These are phyloP conservation scores for Babesia gibsoni DNA, from an alignment of 169 alveolate species.

Conservation along the genomic window DNA sequence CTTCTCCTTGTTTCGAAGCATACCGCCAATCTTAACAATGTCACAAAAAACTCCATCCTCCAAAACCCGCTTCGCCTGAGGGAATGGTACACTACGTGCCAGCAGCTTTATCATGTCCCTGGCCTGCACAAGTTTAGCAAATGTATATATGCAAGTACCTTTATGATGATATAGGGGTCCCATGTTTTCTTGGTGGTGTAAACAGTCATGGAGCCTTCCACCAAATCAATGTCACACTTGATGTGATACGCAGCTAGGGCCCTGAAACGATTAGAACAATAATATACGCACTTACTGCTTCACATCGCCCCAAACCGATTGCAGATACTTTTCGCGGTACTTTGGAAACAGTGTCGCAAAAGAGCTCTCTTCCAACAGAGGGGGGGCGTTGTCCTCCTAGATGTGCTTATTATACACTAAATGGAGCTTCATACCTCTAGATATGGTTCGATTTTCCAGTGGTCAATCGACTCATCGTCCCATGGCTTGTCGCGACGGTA, in stretches of 20 bases:
- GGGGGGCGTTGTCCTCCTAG: slow-evolving; percentile 81
- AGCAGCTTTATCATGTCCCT: slow-evolving; percentile 96
- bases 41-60: slow-evolving; percentile 93
- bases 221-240: slow-evolving; percentile 92
- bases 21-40: slow-evolving; percentile 95
- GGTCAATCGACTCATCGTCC: slow-evolving; percentile 98
- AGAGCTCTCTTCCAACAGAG: slow-evolving; percentile 93
- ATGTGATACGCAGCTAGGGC: slow-evolving; percentile 86
- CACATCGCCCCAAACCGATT: slow-evolving; percentile 95
- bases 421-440: slow-evolving; percentile 61
- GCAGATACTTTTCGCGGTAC: slow-evolving; percentile 96
- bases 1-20: slow-evolving; percentile 92
- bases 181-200: slow-evolving; percentile 95
- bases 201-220: slow-evolving; percentile 99
- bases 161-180: slow-evolving; percentile 97
- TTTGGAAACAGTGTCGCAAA: slow-evolving; percentile 97
- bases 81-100: slow-evolving; percentile 98
- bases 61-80: slow-evolving; percentile 94
- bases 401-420: slow-evolving; percentile 80
- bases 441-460: slow-evolving; percentile 95
- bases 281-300: slow-evolving; percentile 60
- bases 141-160: slow-evolving; percentile 52
- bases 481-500: slow-evolving; percentile 98
- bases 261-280: slow-evolving; percentile 28
- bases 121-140: slow-evolving; percentile 76